Evolutionary conservation across 768 basidiomycete species (phyloP).

Genomic region (Trametes maxima): DNA sequence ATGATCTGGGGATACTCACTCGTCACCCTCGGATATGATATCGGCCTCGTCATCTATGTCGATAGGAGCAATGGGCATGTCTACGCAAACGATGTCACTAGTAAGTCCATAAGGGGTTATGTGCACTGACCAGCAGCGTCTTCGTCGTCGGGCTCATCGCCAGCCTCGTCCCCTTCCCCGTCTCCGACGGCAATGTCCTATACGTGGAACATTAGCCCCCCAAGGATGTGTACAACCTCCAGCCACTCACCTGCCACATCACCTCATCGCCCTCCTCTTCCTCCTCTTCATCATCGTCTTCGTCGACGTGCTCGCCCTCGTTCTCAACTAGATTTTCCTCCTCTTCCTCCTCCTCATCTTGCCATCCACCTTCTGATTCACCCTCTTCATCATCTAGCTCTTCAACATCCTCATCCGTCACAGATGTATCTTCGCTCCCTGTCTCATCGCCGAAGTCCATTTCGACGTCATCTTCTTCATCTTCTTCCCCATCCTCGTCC

Average conservation of each 20-base stretch:
- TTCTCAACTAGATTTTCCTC: slow-evolving; percentile 58
- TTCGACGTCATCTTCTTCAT: slow-evolving; percentile 81
- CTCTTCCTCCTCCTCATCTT: slow-evolving; percentile 67
- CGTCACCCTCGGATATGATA: slow-evolving; percentile 35
- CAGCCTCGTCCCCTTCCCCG: slow-evolving; percentile 39
- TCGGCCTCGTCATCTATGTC: slow-evolving; percentile 36
- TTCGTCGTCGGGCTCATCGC: slow-evolving; percentile 50
- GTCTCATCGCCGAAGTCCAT: slow-evolving; percentile 87
- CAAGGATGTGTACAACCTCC: neutral
- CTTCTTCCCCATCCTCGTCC: slow-evolving; percentile 80
- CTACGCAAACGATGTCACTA: neutral
- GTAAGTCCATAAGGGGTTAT: neutral
- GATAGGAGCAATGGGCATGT: slow-evolving; percentile 34
- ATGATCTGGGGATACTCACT: slow-evolving; percentile 25
- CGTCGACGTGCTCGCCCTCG: slow-evolving; percentile 43
- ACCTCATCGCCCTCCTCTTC: slow-evolving; percentile 43
- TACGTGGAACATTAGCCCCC: neutral
- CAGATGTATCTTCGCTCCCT: slow-evolving; percentile 80
- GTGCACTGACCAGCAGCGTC: slow-evolving; percentile 53
- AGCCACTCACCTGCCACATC: slow-evolving; percentile 42
- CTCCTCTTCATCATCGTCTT: slow-evolving; percentile 37
- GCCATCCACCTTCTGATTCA: slow-evolving; percentile 64
- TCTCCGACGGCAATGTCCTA: slow-evolving; percentile 41
- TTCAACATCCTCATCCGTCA: slow-evolving; percentile 70
- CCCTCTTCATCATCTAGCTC: slow-evolving; percentile 66